Conservation (phyloP, 257 asterid species). For the Solanum pinnatisectum region DNA sequence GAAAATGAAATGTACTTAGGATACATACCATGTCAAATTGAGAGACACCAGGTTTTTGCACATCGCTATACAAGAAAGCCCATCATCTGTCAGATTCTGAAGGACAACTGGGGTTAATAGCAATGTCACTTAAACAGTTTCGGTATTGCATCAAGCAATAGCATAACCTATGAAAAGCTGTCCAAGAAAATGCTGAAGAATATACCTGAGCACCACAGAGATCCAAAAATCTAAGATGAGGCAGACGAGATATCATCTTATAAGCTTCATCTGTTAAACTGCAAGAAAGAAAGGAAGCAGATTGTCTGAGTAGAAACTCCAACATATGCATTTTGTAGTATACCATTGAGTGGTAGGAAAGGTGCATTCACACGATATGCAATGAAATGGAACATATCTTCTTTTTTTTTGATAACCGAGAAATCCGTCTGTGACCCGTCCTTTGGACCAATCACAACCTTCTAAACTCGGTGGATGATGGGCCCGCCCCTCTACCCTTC, state of each 20-base stretch:
- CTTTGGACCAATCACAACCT: too few species aligned
- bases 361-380: not conserved
- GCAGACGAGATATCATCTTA: slow-evolving; percentile 54
- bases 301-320: not conserved
- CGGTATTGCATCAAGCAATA: not conserved
- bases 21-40: slow-evolving; percentile 72
- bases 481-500: too few species aligned
- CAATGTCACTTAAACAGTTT: not conserved
- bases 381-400: not conserved
- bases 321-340: not conserved
- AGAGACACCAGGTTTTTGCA: slow-evolving; percentile 62
- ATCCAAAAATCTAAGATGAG: slow-evolving; percentile 57
- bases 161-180: not conserved
- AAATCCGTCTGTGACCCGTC: too few species aligned
- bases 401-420: too few species aligned
- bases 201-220: slow-evolving; percentile 99
- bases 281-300: slow-evolving; percentile 13
- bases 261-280: slow-evolving; percentile 84
- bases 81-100: slow-evolving; percentile 88
- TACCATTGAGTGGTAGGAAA: not conserved
- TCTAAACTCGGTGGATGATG: too few species aligned
- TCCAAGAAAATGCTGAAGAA: not conserved
- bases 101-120: slow-evolving; percentile 9
- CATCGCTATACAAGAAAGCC: slow-evolving; percentile 65
- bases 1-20: not conserved